Base-by-base conservation (phyloP, 139 green algal genomes). In the Chlamydomonas applanata region DNA sequence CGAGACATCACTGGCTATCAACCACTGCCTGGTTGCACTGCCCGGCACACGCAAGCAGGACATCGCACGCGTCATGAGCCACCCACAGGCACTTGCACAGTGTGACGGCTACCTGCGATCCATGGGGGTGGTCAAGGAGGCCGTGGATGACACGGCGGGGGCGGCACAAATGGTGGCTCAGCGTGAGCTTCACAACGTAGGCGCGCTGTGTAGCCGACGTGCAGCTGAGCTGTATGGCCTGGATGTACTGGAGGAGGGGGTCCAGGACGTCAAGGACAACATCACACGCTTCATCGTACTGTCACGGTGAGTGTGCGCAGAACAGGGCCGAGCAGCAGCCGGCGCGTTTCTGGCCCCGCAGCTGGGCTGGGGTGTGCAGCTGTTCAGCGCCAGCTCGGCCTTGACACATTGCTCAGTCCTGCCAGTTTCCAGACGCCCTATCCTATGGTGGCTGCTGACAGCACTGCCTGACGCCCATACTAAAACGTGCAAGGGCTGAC, bases 211-310 rank as follows among this genome's bases (percentile, higher is more conserved):
- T 49, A 82, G 68, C 61, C 73, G 82, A 2, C 82, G 82, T 34
- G 85, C 82, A 40, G 85, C 87, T 22, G 82, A 92, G 76, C 74
- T 89, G 70, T 92, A 92, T 52, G 81, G 82, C 1, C 78, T 92
- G 30, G 77, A 87, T 3, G 81, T 92, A 7, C 45, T 92, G 69
- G 82, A 87, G 57, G 80, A 86, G 54, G 83, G 79, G 13, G 86
- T 92, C 44, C 91, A 96, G 83, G 96, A 99, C 83, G 91, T 92
- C 25, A 89, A 89, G 63, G 90, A 95, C 79, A 97, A 97, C 70
- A 84, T 97, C 40, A 97, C 93, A 1, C 89, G 96, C 60, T 99
- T 99, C 87, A 87, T 99, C 32, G 91, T 95, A 71, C 87, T 99
- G 4, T 90, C 91, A 0, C 82, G 82, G 86, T 90, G 34, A 25